phyloP scores from a whole-genome alignment of 2,329 filamentous ascomycete species.

The Teratosphaeriaceae sp. region DNA sequence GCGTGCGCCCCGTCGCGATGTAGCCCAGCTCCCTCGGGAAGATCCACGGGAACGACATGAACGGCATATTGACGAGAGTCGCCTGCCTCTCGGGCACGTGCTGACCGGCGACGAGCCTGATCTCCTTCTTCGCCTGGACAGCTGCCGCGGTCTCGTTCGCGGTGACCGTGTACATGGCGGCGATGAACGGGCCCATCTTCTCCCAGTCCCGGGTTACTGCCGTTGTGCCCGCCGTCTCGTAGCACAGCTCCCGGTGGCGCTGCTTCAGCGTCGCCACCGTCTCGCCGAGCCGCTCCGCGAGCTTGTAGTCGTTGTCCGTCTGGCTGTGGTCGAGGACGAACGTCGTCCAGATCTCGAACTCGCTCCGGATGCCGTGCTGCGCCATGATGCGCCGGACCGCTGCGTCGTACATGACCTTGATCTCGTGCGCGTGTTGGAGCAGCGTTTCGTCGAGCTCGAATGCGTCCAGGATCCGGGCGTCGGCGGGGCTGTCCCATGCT shows the following conservation, averaged over 20 bases:
- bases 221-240: conserved; percentile 51
- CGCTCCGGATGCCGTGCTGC: conserved; percentile 74
- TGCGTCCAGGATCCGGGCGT: conserved; percentile 62
- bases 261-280: conserved; percentile 61
- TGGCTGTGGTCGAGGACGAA: conserved; percentile 73
- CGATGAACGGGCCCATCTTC: conserved; percentile 63
- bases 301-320: conserved; percentile 72
- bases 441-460: conserved; percentile 51
- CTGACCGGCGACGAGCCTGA: conserved; percentile 33
- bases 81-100: conserved; percentile 32
- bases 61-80: conserved; percentile 55
- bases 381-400: conserved; percentile 73
- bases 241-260: conserved; percentile 61
- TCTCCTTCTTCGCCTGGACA: conserved; percentile 43
- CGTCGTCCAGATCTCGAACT: conserved; percentile 87
- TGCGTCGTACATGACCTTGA: conserved; percentile 75
- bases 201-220: conserved; percentile 39
- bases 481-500: conserved; percentile 66
- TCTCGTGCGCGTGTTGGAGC: conserved; percentile 51
- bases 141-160: conserved; percentile 60
- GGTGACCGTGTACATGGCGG: conserved; percentile 84
- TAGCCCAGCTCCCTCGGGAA: conserved; percentile 66
- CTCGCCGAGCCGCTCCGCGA: conserved; percentile 72
- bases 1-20: conserved; percentile 48
- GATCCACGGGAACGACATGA: conserved; percentile 94